Conservation (phyloP, 176 grass and related monocot genomes). For the Oryza rufipogon region DNA sequence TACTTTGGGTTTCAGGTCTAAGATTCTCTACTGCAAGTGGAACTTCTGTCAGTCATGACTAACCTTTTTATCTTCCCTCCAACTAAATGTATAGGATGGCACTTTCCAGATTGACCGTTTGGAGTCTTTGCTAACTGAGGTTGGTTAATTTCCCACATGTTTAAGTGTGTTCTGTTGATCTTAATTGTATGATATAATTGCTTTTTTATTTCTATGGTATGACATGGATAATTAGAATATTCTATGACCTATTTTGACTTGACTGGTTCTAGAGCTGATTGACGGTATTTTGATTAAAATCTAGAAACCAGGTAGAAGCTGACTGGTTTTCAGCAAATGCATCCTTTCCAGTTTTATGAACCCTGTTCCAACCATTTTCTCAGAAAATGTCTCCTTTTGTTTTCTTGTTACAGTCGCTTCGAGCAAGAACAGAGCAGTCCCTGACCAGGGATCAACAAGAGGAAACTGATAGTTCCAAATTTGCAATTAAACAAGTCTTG, state of each 20-base stretch:
- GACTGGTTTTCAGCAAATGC: background rate
- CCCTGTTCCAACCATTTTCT: slow-evolving; percentile 13
- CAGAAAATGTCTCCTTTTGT: slow-evolving; percentile 22
- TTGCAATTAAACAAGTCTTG: slow-evolving; percentile 78
- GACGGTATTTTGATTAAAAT: background rate
- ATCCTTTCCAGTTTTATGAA: background rate
- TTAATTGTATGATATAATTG: slow-evolving; percentile 22
- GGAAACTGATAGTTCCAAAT: slow-evolving; percentile 56
- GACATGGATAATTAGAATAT: slow-evolving; percentile 4
- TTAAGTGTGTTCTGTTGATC: background rate
- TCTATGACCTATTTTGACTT: background rate
- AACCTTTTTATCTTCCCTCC: slow-evolving; percentile 35
- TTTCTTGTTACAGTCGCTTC: slow-evolving; percentile 68
- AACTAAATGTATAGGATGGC: slow-evolving; percentile 60
- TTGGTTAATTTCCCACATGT: slow-evolving; percentile 42
- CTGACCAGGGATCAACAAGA: slow-evolving; percentile 54
- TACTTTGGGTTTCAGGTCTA: slow-evolving; percentile 23
- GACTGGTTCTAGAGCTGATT: background rate
- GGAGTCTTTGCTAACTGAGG: slow-evolving; percentile 93
- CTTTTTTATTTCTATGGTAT: slow-evolving; percentile 22
- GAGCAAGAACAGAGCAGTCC: slow-evolving; percentile 81
- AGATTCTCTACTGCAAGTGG: slow-evolving; percentile 21
- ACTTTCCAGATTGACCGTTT: slow-evolving; percentile 90
- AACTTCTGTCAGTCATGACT: slow-evolving; percentile 36
- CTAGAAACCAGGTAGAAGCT: background rate